These are phyloP conservation scores for Fusarium verticillioides DNA, from an alignment of 2,329 filamentous ascomycete genomes.

Conservation along the genomic window DNA sequence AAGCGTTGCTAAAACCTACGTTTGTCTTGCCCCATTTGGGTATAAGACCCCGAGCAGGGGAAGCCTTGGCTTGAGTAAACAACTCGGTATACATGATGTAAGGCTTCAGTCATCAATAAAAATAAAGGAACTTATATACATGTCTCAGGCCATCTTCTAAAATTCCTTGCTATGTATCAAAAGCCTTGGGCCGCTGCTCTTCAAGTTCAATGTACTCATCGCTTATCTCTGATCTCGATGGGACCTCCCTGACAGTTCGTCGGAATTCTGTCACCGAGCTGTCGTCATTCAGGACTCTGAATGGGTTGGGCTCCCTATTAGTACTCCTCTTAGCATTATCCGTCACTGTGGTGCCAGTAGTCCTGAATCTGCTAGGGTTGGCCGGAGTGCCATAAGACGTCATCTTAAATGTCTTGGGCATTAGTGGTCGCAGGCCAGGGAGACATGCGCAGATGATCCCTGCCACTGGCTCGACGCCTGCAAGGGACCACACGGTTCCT, in stretches of 20 bases:
- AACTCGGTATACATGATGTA: rapidly evolving
- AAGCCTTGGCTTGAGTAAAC: rapidly evolving
- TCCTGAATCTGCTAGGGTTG: slow-evolving; percentile 7
- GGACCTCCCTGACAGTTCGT: neutral
- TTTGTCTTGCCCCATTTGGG: no score
- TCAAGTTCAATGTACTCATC: slow-evolving; percentile 12
- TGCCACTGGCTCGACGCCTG: slow-evolving; percentile 11
- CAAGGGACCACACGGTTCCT: neutral
- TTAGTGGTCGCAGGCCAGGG: slow-evolving; percentile 1
- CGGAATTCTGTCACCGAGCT: slow-evolving; percentile 12
- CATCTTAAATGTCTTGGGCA: slow-evolving; percentile 20
- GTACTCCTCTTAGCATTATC: neutral
- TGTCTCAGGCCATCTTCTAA: rapidly evolving
- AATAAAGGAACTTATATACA: neutral
- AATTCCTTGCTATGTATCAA: neutral
- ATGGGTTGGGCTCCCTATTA: slow-evolving; percentile 3
- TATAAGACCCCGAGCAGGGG: neutral
- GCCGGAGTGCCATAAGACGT: slow-evolving; percentile 1
- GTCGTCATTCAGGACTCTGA: slow-evolving; percentile 1
- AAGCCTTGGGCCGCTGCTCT: slow-evolving; percentile 6
- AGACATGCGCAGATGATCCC: slow-evolving; percentile 6
- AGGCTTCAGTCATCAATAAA: rapidly evolving
- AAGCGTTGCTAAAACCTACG: no score
- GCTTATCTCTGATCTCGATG: slow-evolving; percentile 2
- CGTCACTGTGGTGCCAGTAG: neutral